phyloP scores from a whole-genome alignment of 2,329 filamentous ascomycete genomes.

The Penicillium capsulatum region DNA sequence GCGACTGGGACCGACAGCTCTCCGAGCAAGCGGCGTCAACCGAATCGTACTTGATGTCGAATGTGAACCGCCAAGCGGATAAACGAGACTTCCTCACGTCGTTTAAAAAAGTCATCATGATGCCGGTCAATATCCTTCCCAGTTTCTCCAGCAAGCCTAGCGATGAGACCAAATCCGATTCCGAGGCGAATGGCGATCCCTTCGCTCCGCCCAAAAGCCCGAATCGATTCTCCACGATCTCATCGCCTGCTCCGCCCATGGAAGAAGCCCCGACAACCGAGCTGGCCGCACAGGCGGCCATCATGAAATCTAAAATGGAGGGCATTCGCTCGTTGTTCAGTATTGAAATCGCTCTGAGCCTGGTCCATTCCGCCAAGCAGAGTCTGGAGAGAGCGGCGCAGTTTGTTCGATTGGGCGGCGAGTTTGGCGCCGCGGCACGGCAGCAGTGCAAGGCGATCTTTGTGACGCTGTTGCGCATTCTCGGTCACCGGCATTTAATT shows the following conservation, averaged over 20 bases:
- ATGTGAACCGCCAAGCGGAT: slow-evolving; percentile 86
- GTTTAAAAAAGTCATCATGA: slow-evolving; percentile 99
- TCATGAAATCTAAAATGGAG: slow-evolving; percentile 92
- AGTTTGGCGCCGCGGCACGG: slow-evolving; percentile 74
- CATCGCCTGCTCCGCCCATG: slow-evolving; percentile 39
- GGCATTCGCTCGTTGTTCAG: slow-evolving; percentile 94
- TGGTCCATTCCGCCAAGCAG: slow-evolving; percentile 84
- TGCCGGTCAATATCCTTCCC: slow-evolving; percentile 88
- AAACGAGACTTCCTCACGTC: slow-evolving; percentile 95
- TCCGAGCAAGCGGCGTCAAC: slow-evolving; percentile 84
- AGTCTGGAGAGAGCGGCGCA: slow-evolving; percentile 80
- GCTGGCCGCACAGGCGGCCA: slow-evolving; percentile 90
- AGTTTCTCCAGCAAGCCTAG: slow-evolving; percentile 60
- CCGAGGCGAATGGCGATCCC: slow-evolving; percentile 17
- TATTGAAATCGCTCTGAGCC: slow-evolving; percentile 85
- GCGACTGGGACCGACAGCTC: slow-evolving; percentile 84
- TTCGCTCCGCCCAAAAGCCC: slow-evolving; percentile 24
- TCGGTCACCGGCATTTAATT: slow-evolving; percentile 83
- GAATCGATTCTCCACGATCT: slow-evolving; percentile 39
- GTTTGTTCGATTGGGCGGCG: slow-evolving; percentile 75
- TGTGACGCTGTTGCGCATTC: slow-evolving; percentile 72
- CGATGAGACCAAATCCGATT: slow-evolving; percentile 27
- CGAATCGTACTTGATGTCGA: slow-evolving; percentile 94
- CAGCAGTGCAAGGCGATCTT: slow-evolving; percentile 91
- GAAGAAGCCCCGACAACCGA: slow-evolving; percentile 78